phyloP scores from a whole-genome alignment of 2,329 filamentous ascomycete genomes.

The Bipolaris gigantea region DNA sequence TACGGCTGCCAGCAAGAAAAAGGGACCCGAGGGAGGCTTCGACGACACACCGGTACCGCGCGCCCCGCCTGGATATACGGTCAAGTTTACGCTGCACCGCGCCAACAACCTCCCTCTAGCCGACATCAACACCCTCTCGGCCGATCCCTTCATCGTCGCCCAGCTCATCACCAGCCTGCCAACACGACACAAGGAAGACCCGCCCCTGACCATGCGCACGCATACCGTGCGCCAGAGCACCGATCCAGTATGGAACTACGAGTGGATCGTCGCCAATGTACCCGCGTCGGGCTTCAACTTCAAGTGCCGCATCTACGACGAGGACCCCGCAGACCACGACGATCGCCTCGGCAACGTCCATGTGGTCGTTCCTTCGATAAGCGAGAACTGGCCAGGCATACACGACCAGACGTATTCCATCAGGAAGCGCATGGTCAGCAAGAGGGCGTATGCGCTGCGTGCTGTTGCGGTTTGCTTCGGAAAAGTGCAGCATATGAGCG shows the following conservation, averaged over 20 bases:
- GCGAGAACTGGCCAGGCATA: conserved; percentile 69
- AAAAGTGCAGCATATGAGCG: conserved; percentile 66
- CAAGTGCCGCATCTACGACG: conserved; percentile 86
- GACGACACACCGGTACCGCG: conserved; percentile 76
- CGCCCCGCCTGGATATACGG: conserved; percentile 76
- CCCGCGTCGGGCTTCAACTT: conserved; percentile 78
- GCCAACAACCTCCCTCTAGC: conserved; percentile 80
- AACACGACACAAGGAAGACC: conserved; percentile 82
- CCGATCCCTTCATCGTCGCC: conserved; percentile 80
- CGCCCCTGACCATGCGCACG: conserved; percentile 72
- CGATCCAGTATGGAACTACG: conserved; percentile 78
- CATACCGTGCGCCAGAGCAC: conserved; percentile 71
- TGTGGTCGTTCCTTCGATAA: conserved; percentile 62
- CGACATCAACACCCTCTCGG: conserved; percentile 74
- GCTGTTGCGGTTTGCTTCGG: conserved; percentile 66
- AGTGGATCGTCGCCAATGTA: conserved; percentile 88
- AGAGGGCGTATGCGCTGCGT: conserved; percentile 78
- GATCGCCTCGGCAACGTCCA: conserved; percentile 88
- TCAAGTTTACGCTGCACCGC: conserved; percentile 81
- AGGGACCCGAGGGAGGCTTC: conserved; percentile 71
- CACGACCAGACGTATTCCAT: conserved; percentile 67
- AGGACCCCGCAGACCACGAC: conserved; percentile 83
- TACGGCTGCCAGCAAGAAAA: conserved; percentile 33
- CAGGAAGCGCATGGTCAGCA: conserved; percentile 84
- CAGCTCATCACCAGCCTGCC: conserved; percentile 73